Evolutionary conservation across 768 basidiomycete species (phyloP).

Genomic region (Arthromyces matolae): DNA sequence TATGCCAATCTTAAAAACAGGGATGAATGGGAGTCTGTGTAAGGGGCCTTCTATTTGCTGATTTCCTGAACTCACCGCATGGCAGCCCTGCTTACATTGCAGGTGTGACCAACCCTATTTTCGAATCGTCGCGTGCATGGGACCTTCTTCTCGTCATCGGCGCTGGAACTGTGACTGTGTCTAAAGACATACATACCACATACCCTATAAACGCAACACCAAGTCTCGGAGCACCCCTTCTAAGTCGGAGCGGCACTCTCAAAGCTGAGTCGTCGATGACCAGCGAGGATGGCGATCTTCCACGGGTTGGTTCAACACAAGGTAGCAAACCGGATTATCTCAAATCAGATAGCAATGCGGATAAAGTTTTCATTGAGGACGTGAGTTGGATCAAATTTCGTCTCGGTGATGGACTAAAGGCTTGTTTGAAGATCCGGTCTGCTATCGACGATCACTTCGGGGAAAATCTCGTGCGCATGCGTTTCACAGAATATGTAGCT

Average conservation of each 20-base stretch:
- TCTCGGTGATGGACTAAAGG: constrained; percentile 1
- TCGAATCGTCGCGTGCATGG: constrained; percentile 85
- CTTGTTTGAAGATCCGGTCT: constrained; percentile 57
- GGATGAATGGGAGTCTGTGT: constrained; percentile 90
- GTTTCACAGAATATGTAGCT: constrained; percentile 84
- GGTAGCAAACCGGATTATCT: constrained; percentile 53
- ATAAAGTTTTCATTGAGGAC: constrained; percentile 91
- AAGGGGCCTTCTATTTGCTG: constrained; percentile 29
- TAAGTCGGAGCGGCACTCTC: constrained; percentile 56
- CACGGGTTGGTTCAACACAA: constrained; percentile 52
- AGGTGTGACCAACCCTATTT: constrained; percentile 96
- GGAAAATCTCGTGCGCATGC: constrained; percentile 80
- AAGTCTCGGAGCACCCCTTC: constrained; percentile 38
- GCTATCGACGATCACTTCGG: constrained; percentile 93
- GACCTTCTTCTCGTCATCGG: constrained; percentile 92
- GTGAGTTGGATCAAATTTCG: constrained; percentile 43
- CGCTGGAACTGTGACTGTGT: constrained; percentile 79
- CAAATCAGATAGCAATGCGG: constrained; percentile 60
- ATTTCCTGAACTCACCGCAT: neutral
- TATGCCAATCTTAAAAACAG: constrained; percentile 88
- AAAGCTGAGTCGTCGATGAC: constrained; percentile 60
- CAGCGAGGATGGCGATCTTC: constrained; percentile 65
- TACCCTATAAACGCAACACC: constrained; percentile 44
- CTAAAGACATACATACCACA: constrained; percentile 72
- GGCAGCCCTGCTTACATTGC: constrained; percentile 88